phyloP scores from a whole-genome alignment of 176 grass and related monocot species.

The Tillandsia fasciculata region DNA sequence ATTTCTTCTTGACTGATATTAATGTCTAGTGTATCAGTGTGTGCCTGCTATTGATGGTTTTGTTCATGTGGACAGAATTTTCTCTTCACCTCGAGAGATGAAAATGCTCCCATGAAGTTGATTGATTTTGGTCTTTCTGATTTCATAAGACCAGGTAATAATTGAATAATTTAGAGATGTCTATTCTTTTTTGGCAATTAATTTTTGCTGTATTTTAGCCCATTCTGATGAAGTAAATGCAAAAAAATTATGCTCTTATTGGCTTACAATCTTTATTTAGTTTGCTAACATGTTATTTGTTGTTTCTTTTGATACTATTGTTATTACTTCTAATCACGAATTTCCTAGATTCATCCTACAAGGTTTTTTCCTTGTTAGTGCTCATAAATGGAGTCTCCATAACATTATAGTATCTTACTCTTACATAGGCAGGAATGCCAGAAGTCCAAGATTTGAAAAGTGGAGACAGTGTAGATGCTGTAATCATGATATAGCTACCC shows the following conservation, averaged over 20 bases:
- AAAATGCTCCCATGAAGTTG: constrained; percentile 95
- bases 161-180: constrained; percentile 4
- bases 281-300: neutral
- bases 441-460: neutral
- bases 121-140: constrained; percentile 98
- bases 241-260: neutral
- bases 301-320: neutral
- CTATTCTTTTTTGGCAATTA: constrained; percentile 10
- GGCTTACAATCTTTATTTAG: neutral
- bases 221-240: neutral
- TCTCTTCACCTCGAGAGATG: constrained; percentile 82
- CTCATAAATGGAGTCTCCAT: neutral
- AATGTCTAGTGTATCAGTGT: neutral
- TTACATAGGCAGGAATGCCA: neutral
- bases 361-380: neutral
- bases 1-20: no score
- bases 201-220: constrained; percentile 3
- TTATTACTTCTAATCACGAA: neutral
- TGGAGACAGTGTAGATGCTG: neutral
- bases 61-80: constrained; percentile 75
- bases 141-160: constrained; percentile 97
- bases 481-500: no score
- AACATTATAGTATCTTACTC: neutral
- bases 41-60: constrained; percentile 23
- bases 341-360: neutral